Conservation (phyloP, 768 basidiomycete species). For the Lactifluus hygrophoroides region DNA sequence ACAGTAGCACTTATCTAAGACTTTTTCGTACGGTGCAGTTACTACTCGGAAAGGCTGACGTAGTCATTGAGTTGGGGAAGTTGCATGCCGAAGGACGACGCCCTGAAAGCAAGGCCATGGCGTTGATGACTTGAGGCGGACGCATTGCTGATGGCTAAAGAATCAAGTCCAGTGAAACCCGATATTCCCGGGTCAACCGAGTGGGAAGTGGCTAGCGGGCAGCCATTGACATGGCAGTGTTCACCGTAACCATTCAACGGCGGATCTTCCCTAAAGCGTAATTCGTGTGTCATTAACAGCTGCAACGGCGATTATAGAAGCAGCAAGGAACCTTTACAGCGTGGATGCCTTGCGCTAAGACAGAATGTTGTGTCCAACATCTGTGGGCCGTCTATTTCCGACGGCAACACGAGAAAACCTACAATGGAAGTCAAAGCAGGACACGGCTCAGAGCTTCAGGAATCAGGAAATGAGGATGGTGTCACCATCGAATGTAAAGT, state of each 20-base stretch:
- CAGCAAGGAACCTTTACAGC: neutral
- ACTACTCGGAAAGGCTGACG: neutral
- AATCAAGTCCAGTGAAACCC: neutral
- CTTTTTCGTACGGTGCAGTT: neutral
- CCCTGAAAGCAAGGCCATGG: constrained; percentile 2
- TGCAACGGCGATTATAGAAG: constrained; percentile 7
- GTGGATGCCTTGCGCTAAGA: neutral
- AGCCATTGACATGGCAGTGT: neutral
- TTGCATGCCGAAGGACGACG: neutral
- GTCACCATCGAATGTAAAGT: neutral
- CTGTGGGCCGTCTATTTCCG: constrained; percentile 1
- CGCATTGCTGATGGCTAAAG: neutral
- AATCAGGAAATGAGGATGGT: neutral
- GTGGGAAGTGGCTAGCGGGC: neutral
- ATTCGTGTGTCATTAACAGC: constrained; percentile 1
- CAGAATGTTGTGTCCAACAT: neutral
- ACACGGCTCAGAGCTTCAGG: neutral
- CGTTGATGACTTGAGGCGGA: constrained; percentile 8
- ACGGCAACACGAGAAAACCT: neutral
- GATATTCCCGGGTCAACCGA: constrained; percentile 2
- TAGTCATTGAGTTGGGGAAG: neutral
- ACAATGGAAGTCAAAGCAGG: neutral
- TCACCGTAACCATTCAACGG: neutral
- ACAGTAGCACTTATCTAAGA: neutral
- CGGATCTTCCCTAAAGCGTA: constrained; percentile 2